Evolutionary conservation across 495 filamentous ascomycete species (phyloP), one percentile per base, ranked within the genome.

Genomic region (Penicillium cosmopolitanum): DNA sequence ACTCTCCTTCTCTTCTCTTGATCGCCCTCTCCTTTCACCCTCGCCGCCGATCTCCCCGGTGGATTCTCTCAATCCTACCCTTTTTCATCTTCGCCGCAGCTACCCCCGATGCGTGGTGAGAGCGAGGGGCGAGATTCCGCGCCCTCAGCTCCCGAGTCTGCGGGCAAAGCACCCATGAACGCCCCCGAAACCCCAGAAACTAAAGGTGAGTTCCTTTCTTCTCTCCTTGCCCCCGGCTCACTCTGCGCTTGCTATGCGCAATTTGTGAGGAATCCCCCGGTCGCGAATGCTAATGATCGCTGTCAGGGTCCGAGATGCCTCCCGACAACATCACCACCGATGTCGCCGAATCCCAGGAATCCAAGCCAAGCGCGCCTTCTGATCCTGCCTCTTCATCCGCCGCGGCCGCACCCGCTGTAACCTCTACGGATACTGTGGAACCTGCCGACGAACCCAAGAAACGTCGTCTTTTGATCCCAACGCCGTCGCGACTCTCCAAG

Each of bases 401-500:
- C 38, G 70, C 63, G 9, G 50, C 50, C 38, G 70, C 63, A 33
- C 64, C 71, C 7, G 28, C 57, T 35, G 51, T 55, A 15, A 43
- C 11, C 35, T 16, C 56, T 9, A 13, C 62, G 2, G 59, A 64
- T 5, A 53, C 36, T 21, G 23, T 57, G 31, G 69, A 65, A 53
- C 54, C 36, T 33, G 52, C 64, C 44, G 67, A 73, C 28, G 44
- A 63, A 13, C 62, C 82, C 8, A 86, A 85, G 73, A 89, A 85
- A 69, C 78, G 80, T 21, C 80, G 83, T 53, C 80, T 84, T 31
- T 77, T 87, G 19, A 67, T 85, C 16, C 80, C 82, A 64, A 82
- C 89, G 57, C 84, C 87, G 21, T 90, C 87, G 53, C 82, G 88
- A 72, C 84, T 86, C 16, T 89, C 89, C 38, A 87, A 87, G 57